These are phyloP conservation scores for Sphaerosporella brunnea DNA, from an alignment of 495 filamentous ascomycete genomes.

Conservation along the genomic window DNA sequence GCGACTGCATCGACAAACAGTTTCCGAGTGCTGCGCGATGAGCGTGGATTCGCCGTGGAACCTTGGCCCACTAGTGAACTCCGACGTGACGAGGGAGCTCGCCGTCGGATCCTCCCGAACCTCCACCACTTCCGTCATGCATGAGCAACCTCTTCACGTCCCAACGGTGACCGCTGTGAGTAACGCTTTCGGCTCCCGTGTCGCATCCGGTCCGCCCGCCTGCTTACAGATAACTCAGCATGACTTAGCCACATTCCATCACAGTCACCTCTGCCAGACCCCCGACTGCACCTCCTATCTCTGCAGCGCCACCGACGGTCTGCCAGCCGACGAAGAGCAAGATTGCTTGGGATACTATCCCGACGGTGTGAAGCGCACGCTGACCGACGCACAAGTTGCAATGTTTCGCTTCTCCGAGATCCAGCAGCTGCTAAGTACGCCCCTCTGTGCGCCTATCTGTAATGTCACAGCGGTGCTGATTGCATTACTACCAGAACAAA, in stretches of 20 bases:
- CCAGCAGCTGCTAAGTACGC: slow-evolving; percentile 39
- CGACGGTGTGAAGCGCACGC: slow-evolving; percentile 74
- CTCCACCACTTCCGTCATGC: too few species aligned
- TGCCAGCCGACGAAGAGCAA: slow-evolving; percentile 33
- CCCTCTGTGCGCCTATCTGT: background rate
- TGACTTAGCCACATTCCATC: slow-evolving; percentile 3
- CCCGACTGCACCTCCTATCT: background rate
- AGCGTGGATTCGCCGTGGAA: too few species aligned
- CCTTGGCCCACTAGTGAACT: too few species aligned
- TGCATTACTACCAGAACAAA: background rate
- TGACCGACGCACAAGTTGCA: slow-evolving; percentile 79
- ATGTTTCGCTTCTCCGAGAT: slow-evolving; percentile 88
- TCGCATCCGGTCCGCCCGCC: background rate
- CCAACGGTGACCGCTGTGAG: slow-evolving; percentile 1
- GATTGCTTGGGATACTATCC: slow-evolving; percentile 73
- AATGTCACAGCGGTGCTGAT: background rate
- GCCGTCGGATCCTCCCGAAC: too few species aligned
- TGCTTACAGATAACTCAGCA: background rate
- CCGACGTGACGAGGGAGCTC: too few species aligned
- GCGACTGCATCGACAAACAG: too few species aligned
- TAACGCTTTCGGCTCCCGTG: background rate
- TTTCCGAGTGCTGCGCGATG: too few species aligned
- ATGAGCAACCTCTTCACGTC: background rate
- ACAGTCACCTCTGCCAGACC: slow-evolving; percentile 2
- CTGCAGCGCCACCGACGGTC: background rate